Conservation (phyloP, 495 filamentous ascomycete genomes). For the Physcia stellaris region DNA sequence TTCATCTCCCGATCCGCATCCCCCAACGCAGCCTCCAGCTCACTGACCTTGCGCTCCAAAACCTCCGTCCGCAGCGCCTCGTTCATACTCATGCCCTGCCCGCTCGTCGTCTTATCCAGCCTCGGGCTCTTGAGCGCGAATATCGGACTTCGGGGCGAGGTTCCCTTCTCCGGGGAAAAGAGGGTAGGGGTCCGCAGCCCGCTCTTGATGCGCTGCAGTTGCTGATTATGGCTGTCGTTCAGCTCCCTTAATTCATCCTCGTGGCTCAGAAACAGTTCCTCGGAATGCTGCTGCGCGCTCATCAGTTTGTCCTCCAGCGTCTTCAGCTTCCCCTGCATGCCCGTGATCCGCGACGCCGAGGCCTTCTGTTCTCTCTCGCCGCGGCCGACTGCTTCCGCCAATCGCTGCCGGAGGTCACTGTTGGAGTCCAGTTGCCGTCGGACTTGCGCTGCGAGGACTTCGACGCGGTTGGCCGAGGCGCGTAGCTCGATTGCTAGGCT, state of each 20-base stretch:
- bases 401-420: conserved; percentile 55
- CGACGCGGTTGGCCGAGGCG: conserved; percentile 59
- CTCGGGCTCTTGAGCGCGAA: conserved; percentile 42
- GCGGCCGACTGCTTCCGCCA: conserved; percentile 72
- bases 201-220: conserved; percentile 63
- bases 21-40: conserved; percentile 68
- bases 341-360: conserved; percentile 66
- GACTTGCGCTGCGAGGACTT: conserved; percentile 62
- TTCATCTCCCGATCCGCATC: conserved; percentile 90
- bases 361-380: conserved; percentile 74
- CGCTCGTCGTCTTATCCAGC: conserved; percentile 43
- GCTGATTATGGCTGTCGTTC: conserved; percentile 61
- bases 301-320: conserved; percentile 73
- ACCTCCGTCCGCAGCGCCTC: conserved; percentile 55
- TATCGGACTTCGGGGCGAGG: conserved; percentile 52
- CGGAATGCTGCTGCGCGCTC: conserved; percentile 69
- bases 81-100: conserved; percentile 39
- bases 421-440: conserved; percentile 67
- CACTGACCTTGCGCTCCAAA: conserved; percentile 59
- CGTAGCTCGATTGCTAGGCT: conserved; percentile 51
- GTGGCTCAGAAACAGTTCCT: conserved; percentile 67
- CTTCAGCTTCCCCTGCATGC: conserved; percentile 67
- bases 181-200: conserved; percentile 29
- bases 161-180: conserved; percentile 30
- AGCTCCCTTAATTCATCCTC: conserved; percentile 72